Conservation (phyloP, 768 basidiomycete genomes). For the Russula brevipes region DNA sequence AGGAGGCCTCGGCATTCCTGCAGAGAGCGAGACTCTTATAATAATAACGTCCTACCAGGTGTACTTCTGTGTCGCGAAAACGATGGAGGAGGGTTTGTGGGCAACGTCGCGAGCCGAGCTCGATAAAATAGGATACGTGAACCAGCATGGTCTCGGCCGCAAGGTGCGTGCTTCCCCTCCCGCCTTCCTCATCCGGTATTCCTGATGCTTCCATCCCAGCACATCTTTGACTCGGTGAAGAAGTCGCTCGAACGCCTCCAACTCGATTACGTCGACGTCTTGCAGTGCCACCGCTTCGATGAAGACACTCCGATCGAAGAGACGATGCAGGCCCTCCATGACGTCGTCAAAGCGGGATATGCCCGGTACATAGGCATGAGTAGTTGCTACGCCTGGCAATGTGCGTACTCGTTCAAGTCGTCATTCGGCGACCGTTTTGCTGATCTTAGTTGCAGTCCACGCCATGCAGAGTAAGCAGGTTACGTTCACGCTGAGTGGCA, state of each 20-base stretch:
- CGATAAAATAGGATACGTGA: constrained; percentile 34
- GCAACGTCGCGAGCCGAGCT: constrained; percentile 2
- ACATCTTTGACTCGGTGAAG: constrained; percentile 68
- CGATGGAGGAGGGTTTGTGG: neutral
- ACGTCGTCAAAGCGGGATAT: constrained; percentile 37
- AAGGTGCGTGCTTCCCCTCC: constrained; percentile 28
- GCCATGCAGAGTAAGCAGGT: constrained; percentile 19
- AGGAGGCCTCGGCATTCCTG: neutral
- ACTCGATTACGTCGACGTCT: constrained; percentile 69
- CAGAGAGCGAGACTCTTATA: neutral
- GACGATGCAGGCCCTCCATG: constrained; percentile 37
- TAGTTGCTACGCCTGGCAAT: constrained; percentile 32
- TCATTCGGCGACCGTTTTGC: neutral
- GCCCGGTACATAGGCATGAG: constrained; percentile 35
- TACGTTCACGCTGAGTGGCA: constrained; percentile 7
- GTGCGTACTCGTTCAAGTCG: constrained; percentile 17
- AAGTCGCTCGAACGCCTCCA: constrained; percentile 60
- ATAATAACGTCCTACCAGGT: too few relatives aligned
- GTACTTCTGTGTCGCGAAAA: constrained; percentile 4
- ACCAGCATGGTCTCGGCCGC: constrained; percentile 35
- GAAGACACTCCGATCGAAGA: constrained; percentile 32
- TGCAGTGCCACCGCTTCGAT: constrained; percentile 48
- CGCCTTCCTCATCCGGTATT: neutral
- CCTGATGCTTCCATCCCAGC: constrained; percentile 34
- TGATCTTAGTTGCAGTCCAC: constrained; percentile 15